These are phyloP conservation scores for Rutidosis leptorrhynchoides DNA, from an alignment of 129 eudicot species.

Conservation along the genomic window DNA sequence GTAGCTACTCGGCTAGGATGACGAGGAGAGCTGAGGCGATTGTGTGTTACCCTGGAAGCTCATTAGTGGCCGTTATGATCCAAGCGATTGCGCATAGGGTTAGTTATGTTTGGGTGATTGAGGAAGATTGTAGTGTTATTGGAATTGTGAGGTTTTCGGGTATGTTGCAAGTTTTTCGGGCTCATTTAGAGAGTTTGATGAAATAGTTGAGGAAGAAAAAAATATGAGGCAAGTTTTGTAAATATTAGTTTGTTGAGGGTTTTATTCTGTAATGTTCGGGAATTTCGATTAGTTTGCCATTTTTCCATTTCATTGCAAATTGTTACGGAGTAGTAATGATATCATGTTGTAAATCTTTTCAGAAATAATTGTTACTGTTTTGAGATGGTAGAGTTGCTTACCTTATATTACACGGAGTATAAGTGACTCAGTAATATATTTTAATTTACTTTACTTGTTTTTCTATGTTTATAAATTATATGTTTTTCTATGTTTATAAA, in stretches of 20 bases:
- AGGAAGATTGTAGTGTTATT: constrained; percentile 57
- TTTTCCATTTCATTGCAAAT: neutral
- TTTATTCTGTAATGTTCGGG: neutral
- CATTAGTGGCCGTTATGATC: constrained; percentile 88
- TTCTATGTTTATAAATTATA: no score
- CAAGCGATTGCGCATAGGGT: constrained; percentile 83
- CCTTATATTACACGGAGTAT: no score
- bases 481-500: no score
- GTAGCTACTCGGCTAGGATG: constrained; percentile 67
- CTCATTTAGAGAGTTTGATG: constrained; percentile 47
- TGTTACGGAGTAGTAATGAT: no score
- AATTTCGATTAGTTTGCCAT: neutral
- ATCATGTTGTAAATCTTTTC: no score
- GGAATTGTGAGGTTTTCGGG: constrained; percentile 74
- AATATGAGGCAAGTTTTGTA: constrained; percentile 17
- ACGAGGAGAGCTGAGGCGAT: constrained; percentile 65
- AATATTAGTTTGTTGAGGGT: constrained; percentile 26
- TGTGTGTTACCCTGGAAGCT: constrained; percentile 68
- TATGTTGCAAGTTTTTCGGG: constrained; percentile 58
- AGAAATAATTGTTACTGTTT: neutral
- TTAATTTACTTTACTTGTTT: no score
- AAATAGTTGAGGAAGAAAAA: constrained; percentile 11
- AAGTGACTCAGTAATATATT: no score
- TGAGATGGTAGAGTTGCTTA: neutral
- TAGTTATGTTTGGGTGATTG: constrained; percentile 84